These are phyloP conservation scores for Hymenotorrendiella dingleyae DNA, from an alignment of 2,329 filamentous ascomycete species.

Conservation along the genomic window DNA sequence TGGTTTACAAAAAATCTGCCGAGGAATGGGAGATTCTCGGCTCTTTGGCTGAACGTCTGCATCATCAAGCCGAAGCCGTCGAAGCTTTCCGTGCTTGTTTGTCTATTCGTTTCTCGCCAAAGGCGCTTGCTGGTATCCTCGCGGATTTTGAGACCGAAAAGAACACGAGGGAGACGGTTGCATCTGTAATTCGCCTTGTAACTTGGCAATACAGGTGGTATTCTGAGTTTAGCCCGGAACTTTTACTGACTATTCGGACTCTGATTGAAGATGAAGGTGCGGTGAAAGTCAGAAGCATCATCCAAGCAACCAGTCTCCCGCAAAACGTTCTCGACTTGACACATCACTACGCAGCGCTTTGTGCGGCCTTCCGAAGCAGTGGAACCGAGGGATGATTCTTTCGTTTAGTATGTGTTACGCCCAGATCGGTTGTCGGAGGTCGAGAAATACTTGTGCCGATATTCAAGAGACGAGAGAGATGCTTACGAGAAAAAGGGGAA, in stretches of 20 bases:
- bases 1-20: constrained; percentile 93
- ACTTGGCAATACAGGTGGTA: constrained; percentile 99
- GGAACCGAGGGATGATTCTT: constrained; percentile 40
- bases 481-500: background rate
- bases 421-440: background rate
- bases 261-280: constrained; percentile 97
- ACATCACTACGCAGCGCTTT: constrained; percentile 91
- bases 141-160: constrained; percentile 71
- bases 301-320: constrained; percentile 89
- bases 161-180: constrained; percentile 75
- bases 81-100: constrained; percentile 91
- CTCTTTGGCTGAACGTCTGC: constrained; percentile 83
- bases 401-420: background rate
- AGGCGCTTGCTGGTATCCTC: constrained; percentile 81
- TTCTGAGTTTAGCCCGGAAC: constrained; percentile 92
- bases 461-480: background rate
- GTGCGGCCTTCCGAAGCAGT: constrained; percentile 89
- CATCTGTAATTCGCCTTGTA: constrained; percentile 81
- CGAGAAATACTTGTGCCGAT: background rate
- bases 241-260: constrained; percentile 81
- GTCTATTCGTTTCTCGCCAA: constrained; percentile 83
- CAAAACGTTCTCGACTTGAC: constrained; percentile 91
- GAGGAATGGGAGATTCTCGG: constrained; percentile 99
- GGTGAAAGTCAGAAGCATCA: constrained; percentile 94
- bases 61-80: constrained; percentile 84